Percentiles rank a stretch among this genome's conserved stretches.
These are phyloP conservation scores for Phytopythium delawarense DNA, from an alignment of 352 stramenopile genomes.

Conservation along the genomic window DNA sequence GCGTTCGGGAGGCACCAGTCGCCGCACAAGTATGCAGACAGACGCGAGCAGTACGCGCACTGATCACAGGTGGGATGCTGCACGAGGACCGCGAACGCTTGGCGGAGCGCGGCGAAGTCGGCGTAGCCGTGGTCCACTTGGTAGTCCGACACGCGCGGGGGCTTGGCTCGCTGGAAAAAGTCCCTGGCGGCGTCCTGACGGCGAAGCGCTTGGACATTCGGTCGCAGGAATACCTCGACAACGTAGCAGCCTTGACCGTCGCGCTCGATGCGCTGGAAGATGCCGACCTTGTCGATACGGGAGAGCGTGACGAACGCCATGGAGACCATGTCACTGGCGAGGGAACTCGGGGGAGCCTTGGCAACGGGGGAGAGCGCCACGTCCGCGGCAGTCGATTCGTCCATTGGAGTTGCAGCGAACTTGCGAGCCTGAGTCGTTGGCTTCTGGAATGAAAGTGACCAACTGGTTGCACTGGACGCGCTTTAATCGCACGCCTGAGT, in stretches of 20 bases:
- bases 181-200: background rate
- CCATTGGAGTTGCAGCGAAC: background rate
- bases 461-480: no score
- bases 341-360: background rate
- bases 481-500: no score
- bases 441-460: background rate
- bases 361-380: background rate
- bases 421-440: no score
- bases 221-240: constrained; percentile 10
- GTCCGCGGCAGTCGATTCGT: background rate
- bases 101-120: constrained; percentile 5
- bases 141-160: constrained; percentile 11
- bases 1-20: constrained; percentile 1
- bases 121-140: constrained; percentile 15
- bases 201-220: background rate
- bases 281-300: constrained; percentile 12
- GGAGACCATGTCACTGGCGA: background rate
- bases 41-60: constrained; percentile 2
- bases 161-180: constrained; percentile 4
- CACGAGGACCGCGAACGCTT: background rate
- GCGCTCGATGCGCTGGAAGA: constrained; percentile 13
- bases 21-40: background rate
- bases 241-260: constrained; percentile 10
- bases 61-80: background rate
- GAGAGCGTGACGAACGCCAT: background rate